phyloP scores from a whole-genome alignment of 176 grass and related monocot genomes.

The Musa troglodytarum region DNA sequence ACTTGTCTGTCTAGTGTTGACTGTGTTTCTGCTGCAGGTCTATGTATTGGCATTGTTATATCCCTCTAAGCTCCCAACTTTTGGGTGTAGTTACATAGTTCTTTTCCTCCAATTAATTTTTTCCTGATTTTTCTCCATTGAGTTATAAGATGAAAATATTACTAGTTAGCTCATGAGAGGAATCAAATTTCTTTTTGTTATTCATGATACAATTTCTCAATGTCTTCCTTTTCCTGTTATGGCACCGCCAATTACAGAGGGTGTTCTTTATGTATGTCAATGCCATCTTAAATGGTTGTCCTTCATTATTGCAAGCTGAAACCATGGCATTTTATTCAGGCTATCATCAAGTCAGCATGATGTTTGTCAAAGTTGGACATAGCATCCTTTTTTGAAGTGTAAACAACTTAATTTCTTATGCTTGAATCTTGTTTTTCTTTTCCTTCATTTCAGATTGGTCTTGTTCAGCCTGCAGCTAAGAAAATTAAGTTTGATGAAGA shows the following conservation, averaged over 20 bases:
- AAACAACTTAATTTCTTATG: neutral
- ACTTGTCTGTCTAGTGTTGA: neutral
- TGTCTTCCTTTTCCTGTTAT: too few relatives aligned
- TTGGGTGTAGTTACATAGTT: neutral
- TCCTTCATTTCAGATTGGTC: constrained; percentile 18
- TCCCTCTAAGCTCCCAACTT: too few relatives aligned
- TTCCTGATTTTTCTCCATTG: too few relatives aligned
- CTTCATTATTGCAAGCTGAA: too few relatives aligned
- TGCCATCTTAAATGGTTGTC: neutral
- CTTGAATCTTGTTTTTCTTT: neutral
- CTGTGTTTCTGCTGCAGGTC: neutral
- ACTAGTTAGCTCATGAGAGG: too few relatives aligned
- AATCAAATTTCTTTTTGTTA: too few relatives aligned
- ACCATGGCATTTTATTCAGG: too few relatives aligned
- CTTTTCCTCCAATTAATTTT: too few relatives aligned
- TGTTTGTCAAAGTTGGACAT: neutral
- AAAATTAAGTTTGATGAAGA: constrained; percentile 35
- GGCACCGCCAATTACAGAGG: too few relatives aligned
- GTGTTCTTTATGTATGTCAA: too few relatives aligned
- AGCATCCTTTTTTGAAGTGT: neutral
- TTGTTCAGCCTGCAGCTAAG: constrained; percentile 30
- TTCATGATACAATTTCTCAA: too few relatives aligned
- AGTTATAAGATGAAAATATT: too few relatives aligned
- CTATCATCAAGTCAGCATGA: neutral
- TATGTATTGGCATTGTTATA: neutral